Conservation (phyloP, 2,329 filamentous ascomycete genomes). For the Cladosporium sp. region DNA sequence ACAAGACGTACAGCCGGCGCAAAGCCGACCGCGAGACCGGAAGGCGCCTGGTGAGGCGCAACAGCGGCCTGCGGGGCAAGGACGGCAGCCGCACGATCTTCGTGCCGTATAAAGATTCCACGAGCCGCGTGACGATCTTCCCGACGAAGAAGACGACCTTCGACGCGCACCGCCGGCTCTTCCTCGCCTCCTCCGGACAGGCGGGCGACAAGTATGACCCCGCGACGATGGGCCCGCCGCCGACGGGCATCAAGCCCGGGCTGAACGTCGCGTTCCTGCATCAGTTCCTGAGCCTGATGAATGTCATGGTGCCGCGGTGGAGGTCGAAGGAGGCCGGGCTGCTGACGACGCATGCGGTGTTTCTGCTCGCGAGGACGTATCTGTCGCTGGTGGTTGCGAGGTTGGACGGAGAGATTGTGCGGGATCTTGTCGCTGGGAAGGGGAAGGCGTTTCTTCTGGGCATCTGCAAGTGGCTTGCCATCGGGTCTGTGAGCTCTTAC, state of each 20-base stretch:
- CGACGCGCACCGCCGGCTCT: conserved; percentile 88
- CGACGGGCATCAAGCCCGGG: conserved; percentile 85
- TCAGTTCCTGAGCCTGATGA: conserved; percentile 91
- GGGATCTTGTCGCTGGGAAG: conserved; percentile 91
- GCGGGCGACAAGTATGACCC: conserved; percentile 14
- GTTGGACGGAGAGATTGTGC: conserved; percentile 90
- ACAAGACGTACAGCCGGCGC: conserved; percentile 66
- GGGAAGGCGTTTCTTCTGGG: conserved; percentile 83
- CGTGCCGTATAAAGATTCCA: conserved; percentile 82
- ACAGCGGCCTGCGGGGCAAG: conserved; percentile 88
- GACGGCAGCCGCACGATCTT: conserved; percentile 93
- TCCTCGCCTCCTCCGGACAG: conserved; percentile 79
- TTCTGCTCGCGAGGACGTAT: conserved; percentile 87
- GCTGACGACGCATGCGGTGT: conserved; percentile 79
- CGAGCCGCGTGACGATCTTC: conserved; percentile 84
- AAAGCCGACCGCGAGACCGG: conserved; percentile 77
- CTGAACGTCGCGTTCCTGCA: conserved; percentile 93
- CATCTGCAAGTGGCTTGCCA: conserved; percentile 88
- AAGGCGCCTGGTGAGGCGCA: conserved; percentile 73
- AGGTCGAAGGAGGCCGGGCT: conserved; percentile 91
- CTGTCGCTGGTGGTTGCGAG: conserved; percentile 88
- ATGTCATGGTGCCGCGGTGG: conserved; percentile 96
- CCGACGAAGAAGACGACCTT: conserved; percentile 90
- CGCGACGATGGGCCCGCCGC: conserved; percentile 55
- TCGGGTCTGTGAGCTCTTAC: conserved; percentile 89